Evolutionary conservation across 2,329 filamentous ascomycete species (phyloP), one percentile per base, ranked within the genome.

Genomic region (Xylariaceae sp.): DNA sequence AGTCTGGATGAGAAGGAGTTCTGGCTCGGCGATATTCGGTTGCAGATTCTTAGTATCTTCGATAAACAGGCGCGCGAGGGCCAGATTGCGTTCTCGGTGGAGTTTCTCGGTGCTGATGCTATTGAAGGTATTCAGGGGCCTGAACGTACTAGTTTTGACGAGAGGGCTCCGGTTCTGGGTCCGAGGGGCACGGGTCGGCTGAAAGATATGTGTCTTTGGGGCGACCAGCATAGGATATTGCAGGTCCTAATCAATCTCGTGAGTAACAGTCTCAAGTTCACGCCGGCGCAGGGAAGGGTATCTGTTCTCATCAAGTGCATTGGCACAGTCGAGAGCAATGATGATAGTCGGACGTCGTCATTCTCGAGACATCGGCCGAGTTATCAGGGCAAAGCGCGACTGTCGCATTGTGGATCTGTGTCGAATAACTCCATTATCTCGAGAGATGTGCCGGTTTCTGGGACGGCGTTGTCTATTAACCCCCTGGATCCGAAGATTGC

Each of bases 221-320:
- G 92, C n/a, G 92, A 97, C 67, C 89, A 94, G 65, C 91, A 96
- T 69, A 82, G 92, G 50, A 94, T 96, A 45, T 76, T 96, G 30
- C 92, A 96, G 72, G 89, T 96, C n/a, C 84, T 96, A 51, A 96
- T 95, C 77, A 96, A 96, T 69, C 78, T 97, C 37, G 90, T 96
- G 51, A 92, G 89, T 73, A 97, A 97, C 75, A 90, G 88, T 72
- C 77, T 96, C 49, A 97, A 97, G 71, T 96, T 97, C 69, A 96
- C 92, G 0, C 89, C 90, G 0, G 73, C 84, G 5, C 86, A 86
- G 1, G 92, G 92, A 6, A 87, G 80, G 35, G 89, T 97, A 2
- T 81, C 85, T 30, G 82, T 96, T 7, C 83, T 85, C 6, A 92
- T 97, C 59, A 85, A 83, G 64, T 95, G 90, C 67, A 66, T 88